phyloP scores from a whole-genome alignment of 2,329 filamentous ascomycete species.

The Phaeosphaeriaceae sp. region DNA sequence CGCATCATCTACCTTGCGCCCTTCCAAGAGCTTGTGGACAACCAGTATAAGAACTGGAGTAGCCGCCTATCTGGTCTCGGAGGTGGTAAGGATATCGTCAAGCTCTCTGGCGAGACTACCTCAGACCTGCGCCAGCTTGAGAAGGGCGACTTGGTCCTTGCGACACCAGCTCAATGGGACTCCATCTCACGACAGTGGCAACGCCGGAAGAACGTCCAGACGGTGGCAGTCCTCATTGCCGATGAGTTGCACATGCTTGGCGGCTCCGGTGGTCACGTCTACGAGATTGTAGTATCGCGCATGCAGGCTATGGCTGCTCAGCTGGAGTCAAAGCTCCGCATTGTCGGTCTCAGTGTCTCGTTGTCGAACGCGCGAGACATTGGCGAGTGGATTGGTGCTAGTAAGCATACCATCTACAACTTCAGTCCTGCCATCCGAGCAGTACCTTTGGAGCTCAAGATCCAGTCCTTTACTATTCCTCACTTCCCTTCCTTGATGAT shows the following conservation, averaged over 20 bases:
- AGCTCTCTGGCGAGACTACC: conserved; percentile 90
- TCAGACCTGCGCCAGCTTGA: conserved; percentile 90
- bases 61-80: conserved; percentile 73
- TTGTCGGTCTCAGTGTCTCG: conserved; percentile 89
- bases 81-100: conserved; percentile 88
- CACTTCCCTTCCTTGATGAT: conserved; percentile 99
- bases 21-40: conserved; percentile 90
- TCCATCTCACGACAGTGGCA: conserved; percentile 96
- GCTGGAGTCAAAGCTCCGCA: conserved; percentile 82
- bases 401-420: conserved; percentile 98
- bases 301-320: conserved; percentile 96
- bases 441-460: conserved; percentile 88
- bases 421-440: conserved; percentile 93
- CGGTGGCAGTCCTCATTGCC: conserved; percentile 87
- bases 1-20: conserved; percentile 94
- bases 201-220: conserved; percentile 91
- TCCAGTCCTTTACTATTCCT: conserved; percentile 93
- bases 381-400: conserved; percentile 97
- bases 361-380: conserved; percentile 92
- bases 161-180: conserved; percentile 95
- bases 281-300: conserved; percentile 95
- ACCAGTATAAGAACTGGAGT: conserved; percentile 83
- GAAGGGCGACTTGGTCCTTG: conserved; percentile 85
- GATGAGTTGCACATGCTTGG: conserved; percentile 95
- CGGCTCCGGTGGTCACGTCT: conserved; percentile 83